Conservation (phyloP, 2,329 filamentous ascomycete genomes). For the Fusarium begoniae region DNA sequence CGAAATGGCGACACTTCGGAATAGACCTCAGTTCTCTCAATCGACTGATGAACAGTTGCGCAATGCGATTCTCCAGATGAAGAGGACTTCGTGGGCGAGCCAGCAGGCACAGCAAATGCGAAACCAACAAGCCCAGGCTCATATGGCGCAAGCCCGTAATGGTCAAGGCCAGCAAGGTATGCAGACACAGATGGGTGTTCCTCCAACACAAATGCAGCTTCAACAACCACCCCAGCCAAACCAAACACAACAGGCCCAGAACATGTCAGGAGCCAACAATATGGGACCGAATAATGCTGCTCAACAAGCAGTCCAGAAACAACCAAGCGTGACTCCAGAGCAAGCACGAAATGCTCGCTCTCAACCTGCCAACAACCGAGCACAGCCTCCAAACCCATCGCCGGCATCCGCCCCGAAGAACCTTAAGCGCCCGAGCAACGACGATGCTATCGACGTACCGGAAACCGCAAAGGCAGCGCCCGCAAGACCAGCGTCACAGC, state of each 20-base stretch:
- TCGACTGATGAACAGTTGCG: constrained; percentile 49
- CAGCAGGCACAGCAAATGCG: constrained; percentile 46
- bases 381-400: constrained; percentile 50
- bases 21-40: constrained; percentile 39
- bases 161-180: constrained; percentile 45
- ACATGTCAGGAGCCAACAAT: constrained; percentile 51
- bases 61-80: constrained; percentile 46
- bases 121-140: constrained; percentile 44
- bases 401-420: constrained; percentile 54
- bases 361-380: constrained; percentile 47
- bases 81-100: constrained; percentile 45
- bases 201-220: constrained; percentile 62
- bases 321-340: constrained; percentile 41
- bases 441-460: constrained; percentile 52
- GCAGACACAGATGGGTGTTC: constrained; percentile 54
- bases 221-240: constrained; percentile 60
- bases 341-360: constrained; percentile 40
- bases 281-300: constrained; percentile 54
- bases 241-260: constrained; percentile 50
- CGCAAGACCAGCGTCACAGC: constrained; percentile 40
- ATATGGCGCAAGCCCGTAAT: constrained; percentile 46
- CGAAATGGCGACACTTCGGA: constrained; percentile 47
- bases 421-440: constrained; percentile 61
- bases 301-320: constrained; percentile 44
- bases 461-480: constrained; percentile 33